These are phyloP conservation scores for Curvularia sp. DNA, from an alignment of 2,329 filamentous ascomycete genomes.

Conservation along the genomic window DNA sequence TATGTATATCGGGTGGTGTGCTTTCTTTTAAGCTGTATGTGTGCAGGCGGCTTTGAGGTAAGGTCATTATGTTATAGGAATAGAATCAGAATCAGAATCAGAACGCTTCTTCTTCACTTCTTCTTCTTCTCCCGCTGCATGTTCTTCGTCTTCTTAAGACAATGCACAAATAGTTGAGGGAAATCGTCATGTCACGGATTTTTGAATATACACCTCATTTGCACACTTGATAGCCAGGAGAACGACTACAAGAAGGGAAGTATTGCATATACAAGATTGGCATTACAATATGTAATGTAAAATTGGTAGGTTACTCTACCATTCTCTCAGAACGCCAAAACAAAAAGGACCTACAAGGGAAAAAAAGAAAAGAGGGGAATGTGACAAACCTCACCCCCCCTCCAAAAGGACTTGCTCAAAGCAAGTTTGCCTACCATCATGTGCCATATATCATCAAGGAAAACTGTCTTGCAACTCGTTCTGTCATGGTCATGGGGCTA, in stretches of 20 bases:
- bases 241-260: neutral
- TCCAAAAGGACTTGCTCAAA: constrained; percentile 9
- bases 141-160: too few relatives aligned
- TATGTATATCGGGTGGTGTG: constrained; percentile 98
- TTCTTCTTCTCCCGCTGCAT: too few relatives aligned
- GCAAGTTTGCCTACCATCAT: constrained; percentile 4
- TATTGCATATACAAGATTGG: constrained; percentile 18
- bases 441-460: constrained; percentile 14
- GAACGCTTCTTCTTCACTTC: too few relatives aligned
- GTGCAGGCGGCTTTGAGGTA: neutral
- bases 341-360: constrained; percentile 8
- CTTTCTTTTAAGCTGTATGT: constrained; percentile 63
- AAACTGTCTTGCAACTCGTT: constrained; percentile 7
- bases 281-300: constrained; percentile 21
- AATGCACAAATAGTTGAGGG: too few relatives aligned
- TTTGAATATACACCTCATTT: neutral
- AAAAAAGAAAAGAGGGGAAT: neutral
- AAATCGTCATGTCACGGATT: too few relatives aligned
- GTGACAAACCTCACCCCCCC: neutral
- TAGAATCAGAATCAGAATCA: neutral
- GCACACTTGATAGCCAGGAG: neutral
- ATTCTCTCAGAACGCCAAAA: constrained; percentile 17
- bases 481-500: neutral
- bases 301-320: constrained; percentile 8
- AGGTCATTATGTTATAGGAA: neutral